phyloP scores from a whole-genome alignment of 306 rosid species.

The Cucurbita moschata region DNA sequence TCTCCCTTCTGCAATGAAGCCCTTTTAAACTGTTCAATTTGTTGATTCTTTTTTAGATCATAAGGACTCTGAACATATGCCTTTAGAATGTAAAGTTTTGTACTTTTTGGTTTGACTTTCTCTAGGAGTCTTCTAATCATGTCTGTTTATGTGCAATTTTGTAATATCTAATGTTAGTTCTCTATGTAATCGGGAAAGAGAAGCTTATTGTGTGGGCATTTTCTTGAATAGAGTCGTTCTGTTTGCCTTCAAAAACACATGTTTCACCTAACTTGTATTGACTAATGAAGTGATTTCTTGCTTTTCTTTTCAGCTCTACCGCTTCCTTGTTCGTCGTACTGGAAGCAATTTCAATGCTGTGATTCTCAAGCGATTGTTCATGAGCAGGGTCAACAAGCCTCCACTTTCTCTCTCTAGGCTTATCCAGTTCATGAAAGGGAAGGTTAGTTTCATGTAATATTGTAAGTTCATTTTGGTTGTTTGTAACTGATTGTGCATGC shows the following conservation, averaged over 20 bases:
- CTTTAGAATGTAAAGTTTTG: not conserved
- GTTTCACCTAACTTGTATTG: not conserved
- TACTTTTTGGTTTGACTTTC: not conserved
- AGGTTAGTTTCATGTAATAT: slow-evolving; percentile 26
- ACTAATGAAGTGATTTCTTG: slow-evolving; percentile 4
- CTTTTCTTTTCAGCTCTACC: slow-evolving; percentile 43
- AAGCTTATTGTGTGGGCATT: not conserved
- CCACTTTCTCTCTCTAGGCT: slow-evolving; percentile 71
- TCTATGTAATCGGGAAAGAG: no score
- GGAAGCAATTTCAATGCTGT: slow-evolving; percentile 69
- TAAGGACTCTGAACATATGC: not conserved
- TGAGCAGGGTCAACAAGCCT: slow-evolving; percentile 77
- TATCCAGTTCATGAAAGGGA: slow-evolving; percentile 42
- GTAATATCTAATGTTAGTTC: no score
- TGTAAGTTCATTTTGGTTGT: not conserved
- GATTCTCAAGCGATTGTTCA: slow-evolving; percentile 60
- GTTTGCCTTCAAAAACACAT: not conserved
- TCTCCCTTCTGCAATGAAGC: not conserved
- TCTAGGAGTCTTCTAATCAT: not conserved
- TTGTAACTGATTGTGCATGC: not conserved
- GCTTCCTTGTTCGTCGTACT: slow-evolving; percentile 79
- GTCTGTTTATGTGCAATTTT: not conserved
- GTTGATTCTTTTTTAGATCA: not conserved
- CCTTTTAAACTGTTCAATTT: not conserved
- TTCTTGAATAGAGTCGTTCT: not conserved